Conservation (phyloP, 192 early-diverging fungal species). For the Backusella parvicylindrica region DNA sequence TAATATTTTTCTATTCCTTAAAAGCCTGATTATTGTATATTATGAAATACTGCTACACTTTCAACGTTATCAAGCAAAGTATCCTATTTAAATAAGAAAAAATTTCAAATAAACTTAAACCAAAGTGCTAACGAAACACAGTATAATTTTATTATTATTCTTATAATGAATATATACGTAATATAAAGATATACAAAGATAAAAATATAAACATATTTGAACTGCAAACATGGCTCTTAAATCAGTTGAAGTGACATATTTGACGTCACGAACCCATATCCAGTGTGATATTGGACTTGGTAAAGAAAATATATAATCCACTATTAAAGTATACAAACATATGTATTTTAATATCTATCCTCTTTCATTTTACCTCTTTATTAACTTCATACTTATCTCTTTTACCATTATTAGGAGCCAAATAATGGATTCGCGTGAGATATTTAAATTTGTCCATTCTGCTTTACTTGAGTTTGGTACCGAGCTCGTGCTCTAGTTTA, state of each 20-base stretch:
- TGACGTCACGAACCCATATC: conserved; percentile 68
- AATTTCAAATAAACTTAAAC: conserved; percentile 89
- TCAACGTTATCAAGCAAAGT: conserved; percentile 70
- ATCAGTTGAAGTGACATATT: conserved; percentile 83
- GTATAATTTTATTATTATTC: neutral
- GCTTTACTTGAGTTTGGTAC: conserved; percentile 74
- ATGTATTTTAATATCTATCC: neutral
- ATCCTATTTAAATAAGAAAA: conserved; percentile 96
- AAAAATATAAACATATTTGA: no score
- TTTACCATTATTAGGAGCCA: conserved; percentile 85
- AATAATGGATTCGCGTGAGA: conserved; percentile 91
- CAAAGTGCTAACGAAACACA: conserved; percentile 81
- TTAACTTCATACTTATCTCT: conserved; percentile 93
- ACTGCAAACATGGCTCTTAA: conserved; percentile 65
- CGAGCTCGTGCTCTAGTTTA: conserved; percentile 93
- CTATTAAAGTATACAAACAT: conserved; percentile 19
- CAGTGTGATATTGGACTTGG: conserved; percentile 67
- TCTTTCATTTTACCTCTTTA: neutral
- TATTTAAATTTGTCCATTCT: conserved; percentile 80
- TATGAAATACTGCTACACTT: conserved; percentile 51
- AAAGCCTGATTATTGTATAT: conserved; percentile 60
- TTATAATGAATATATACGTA: neutral
- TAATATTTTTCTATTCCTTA: conserved; percentile 1
- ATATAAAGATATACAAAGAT: neutral
- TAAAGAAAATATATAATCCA: conserved; percentile 94